These are phyloP conservation scores for Medakamo hakoo DNA, from an alignment of 139 green algal genomes.

Conservation along the genomic window DNA sequence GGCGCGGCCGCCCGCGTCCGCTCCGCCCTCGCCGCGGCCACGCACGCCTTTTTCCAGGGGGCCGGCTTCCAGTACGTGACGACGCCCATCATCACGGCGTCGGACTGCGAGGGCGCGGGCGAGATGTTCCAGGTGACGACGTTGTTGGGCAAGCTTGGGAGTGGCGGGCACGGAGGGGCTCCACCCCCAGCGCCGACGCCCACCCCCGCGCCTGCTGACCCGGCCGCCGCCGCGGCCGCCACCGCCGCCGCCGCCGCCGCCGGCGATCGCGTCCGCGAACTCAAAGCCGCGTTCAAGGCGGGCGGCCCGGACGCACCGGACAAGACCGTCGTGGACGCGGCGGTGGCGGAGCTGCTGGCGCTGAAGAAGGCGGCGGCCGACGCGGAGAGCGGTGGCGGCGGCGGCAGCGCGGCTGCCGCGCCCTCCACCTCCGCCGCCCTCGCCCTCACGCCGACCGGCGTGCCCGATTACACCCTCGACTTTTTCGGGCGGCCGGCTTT, in stretches of 20 bases:
- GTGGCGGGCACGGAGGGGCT: no score
- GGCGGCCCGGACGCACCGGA: slow-evolving; percentile 4
- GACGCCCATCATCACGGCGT: slow-evolving; percentile 88
- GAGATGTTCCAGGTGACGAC: slow-evolving; percentile 98
- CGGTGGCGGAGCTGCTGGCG: slow-evolving; percentile 28
- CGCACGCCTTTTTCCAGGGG: slow-evolving; percentile 86
- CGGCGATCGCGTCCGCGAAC: slow-evolving; percentile 13
- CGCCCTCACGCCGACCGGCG: slow-evolving; percentile 17
- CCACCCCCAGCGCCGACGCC: no score
- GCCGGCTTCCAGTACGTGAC: slow-evolving; percentile 94
- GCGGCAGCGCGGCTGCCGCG: no score
- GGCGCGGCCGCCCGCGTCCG: slow-evolving; percentile 82
- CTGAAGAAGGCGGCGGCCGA: slow-evolving; percentile 50
- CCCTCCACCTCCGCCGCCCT: slow-evolving; percentile 24
- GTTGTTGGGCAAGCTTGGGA: slow-evolving; percentile 28
- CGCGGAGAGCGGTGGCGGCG: no score
- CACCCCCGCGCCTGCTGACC: neutral
- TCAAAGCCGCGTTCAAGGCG: slow-evolving; percentile 69
- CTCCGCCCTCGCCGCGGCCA: slow-evolving; percentile 87
- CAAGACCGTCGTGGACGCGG: slow-evolving; percentile 4
- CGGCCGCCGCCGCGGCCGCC: no score
- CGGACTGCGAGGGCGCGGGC: slow-evolving; percentile 91
- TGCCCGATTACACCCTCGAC: slow-evolving; percentile 79
- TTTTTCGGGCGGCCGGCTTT: slow-evolving; percentile 85
- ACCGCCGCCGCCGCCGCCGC: neutral